These are phyloP conservation scores for Microsporum canis DNA, from an alignment of 2,329 filamentous ascomycete genomes.

Conservation along the genomic window DNA sequence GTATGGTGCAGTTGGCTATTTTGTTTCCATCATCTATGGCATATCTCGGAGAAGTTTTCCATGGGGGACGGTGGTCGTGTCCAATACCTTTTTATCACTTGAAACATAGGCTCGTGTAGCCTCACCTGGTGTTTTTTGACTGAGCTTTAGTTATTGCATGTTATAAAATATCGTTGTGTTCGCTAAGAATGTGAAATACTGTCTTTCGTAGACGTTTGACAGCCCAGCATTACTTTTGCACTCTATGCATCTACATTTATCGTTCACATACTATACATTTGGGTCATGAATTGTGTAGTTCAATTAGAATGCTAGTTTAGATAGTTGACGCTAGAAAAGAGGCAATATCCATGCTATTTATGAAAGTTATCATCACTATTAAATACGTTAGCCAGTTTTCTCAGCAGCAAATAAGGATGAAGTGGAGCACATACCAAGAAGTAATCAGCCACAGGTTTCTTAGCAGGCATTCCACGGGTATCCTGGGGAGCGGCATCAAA, in stretches of 20 bases:
- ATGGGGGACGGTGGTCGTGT: not conserved
- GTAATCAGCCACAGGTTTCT: slow-evolving; percentile 96
- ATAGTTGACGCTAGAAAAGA: not conserved
- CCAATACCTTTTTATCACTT: not conserved
- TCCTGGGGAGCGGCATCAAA: slow-evolving; percentile 97
- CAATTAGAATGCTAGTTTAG: not conserved
- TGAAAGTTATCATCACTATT: not conserved
- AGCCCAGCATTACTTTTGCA: not conserved
- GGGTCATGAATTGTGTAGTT: not conserved
- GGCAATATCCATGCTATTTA: not conserved
- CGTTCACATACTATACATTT: not conserved
- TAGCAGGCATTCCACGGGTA: slow-evolving; percentile 91
- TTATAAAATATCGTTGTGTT: too few relatives aligned
- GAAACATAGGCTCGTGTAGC: not conserved
- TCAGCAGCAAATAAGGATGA: not conserved
- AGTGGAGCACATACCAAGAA: slow-evolving; percentile 49
- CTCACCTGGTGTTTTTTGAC: not conserved
- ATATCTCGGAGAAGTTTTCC: not conserved
- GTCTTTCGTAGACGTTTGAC: not conserved
- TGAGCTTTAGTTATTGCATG: too few relatives aligned
- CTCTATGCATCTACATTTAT: not conserved
- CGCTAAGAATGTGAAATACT: not conserved
- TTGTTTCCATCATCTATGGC: not conserved
- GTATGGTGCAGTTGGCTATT: not conserved
- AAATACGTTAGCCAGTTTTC: not conserved